phyloP scores from a whole-genome alignment of 2,329 filamentous ascomycete species.

The Celoporthe dispersa region DNA sequence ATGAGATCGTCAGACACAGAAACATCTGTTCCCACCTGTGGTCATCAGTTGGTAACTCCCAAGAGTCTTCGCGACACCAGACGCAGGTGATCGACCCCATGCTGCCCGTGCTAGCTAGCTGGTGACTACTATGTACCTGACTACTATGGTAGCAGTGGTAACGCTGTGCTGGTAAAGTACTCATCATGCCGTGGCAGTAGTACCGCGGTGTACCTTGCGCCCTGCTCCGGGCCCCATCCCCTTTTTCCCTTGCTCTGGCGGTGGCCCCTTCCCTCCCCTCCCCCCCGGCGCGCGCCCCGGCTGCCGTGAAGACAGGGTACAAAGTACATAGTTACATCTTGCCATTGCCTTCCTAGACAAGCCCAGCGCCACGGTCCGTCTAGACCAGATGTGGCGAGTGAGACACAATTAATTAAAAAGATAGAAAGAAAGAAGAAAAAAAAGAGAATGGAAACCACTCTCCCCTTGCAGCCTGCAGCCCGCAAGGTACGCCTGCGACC shows the following conservation, averaged over 20 bases:
- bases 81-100: too few species aligned
- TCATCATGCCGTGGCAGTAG: neutral
- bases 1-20: neutral
- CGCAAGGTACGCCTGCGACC: neutral
- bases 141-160: neutral
- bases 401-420: neutral
- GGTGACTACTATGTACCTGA: neutral
- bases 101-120: too few species aligned
- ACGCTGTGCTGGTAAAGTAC: neutral
- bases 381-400: slow-evolving; percentile 28
- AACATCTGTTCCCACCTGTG: neutral
- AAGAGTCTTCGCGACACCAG: neutral
- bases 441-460: too few species aligned
- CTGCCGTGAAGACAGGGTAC: neutral
- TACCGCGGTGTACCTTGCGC: neutral
- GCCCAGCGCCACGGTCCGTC: slow-evolving; percentile 21
- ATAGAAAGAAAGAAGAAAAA: neutral
- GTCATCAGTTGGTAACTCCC: neutral
- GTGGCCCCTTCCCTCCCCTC: neutral
- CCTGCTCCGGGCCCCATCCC: neutral
- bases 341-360: neutral
- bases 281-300: too few species aligned
- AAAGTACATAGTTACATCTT: neutral
- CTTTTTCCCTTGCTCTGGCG: too few species aligned
- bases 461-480: neutral